Conservation (phyloP, 2,329 filamentous ascomycete species). For the Stachybotrys chartarum region DNA sequence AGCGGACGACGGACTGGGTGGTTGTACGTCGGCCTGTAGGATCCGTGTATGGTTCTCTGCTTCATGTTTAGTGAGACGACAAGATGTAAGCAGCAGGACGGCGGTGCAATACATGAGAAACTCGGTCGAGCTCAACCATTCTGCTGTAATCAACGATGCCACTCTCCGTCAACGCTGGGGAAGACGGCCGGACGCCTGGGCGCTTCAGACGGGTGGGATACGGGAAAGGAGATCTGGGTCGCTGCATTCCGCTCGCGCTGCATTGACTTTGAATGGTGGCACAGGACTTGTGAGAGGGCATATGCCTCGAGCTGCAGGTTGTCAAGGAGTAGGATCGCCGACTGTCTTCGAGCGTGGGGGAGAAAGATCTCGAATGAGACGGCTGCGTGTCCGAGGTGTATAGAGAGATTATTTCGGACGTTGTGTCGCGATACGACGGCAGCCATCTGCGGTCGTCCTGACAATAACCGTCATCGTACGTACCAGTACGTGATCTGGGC, state of each 20-base stretch:
- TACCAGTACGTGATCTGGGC: constrained; percentile 19
- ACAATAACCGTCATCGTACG: constrained; percentile 20
- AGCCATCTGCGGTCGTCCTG: constrained; percentile 35
- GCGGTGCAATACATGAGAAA: constrained; percentile 32
- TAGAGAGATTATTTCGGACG: constrained; percentile 49
- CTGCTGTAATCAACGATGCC: constrained; percentile 41
- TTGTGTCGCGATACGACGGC: constrained; percentile 43
- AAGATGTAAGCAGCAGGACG: constrained; percentile 1
- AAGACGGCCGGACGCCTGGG: constrained; percentile 41
- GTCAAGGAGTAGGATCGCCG: constrained; percentile 49
- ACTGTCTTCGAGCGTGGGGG: constrained; percentile 35
- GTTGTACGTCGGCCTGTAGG: constrained; percentile 30
- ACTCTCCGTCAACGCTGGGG: constrained; percentile 40
- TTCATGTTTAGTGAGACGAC: constrained; percentile 3
- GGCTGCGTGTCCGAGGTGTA: constrained; percentile 44
- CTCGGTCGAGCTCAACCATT: constrained; percentile 42
- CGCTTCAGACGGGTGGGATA: constrained; percentile 51
- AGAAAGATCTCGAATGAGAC: constrained; percentile 33
- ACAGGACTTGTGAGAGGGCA: constrained; percentile 41
- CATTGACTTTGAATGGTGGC: constrained; percentile 40
- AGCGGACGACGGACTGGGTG: constrained; percentile 26
- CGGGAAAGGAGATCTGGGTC: constrained; percentile 52
- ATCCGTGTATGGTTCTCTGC: constrained; percentile 38
- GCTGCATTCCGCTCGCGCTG: constrained; percentile 34
- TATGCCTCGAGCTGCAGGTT: constrained; percentile 37